These are phyloP conservation scores for Hanseniaspora jakobsenii DNA, from an alignment of 805 yeast genomes.

Conservation along the genomic window DNA sequence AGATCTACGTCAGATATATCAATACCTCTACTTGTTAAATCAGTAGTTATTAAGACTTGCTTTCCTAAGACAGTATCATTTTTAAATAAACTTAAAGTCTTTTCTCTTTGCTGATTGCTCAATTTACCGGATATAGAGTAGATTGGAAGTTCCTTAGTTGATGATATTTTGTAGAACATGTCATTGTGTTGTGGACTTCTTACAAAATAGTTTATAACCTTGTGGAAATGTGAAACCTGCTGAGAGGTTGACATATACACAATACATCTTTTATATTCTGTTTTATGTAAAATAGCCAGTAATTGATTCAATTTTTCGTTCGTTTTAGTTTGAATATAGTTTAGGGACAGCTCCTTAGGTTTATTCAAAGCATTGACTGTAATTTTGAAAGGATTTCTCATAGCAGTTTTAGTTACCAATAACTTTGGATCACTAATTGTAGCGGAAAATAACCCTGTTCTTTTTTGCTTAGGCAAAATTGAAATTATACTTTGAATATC, in stretches of 20 bases:
- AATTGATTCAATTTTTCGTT: conserved; percentile 49
- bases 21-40: conserved; percentile 96
- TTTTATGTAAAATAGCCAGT: conserved; percentile 40
- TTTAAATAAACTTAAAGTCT: conserved; percentile 53
- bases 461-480: conserved; percentile 72
- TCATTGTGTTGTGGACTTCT: conserved; percentile 27
- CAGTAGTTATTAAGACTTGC: conserved; percentile 74
- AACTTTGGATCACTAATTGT: conserved; percentile 75
- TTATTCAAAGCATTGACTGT: conserved; percentile 51
- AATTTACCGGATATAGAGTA: conserved; percentile 85
- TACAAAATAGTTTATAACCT: conserved; percentile 32
- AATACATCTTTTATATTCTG: conserved; percentile 63
- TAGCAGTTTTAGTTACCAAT: conserved; percentile 71
- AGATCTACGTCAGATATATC: conserved; percentile 92
- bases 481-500: conserved; percentile 59
- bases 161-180: conserved; percentile 17
- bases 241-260: conserved; percentile 89
- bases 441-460: conserved; percentile 91
- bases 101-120: conserved; percentile 64
- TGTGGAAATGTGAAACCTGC: conserved; percentile 65
- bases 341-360: conserved; percentile 55
- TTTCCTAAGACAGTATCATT: conserved; percentile 32
- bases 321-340: conserved; percentile 49
- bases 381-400: conserved; percentile 84
- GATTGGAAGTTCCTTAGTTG: conserved; percentile 31